Conservation (phyloP, 805 yeast genomes). For the Nakazawaea laoshanensis region DNA sequence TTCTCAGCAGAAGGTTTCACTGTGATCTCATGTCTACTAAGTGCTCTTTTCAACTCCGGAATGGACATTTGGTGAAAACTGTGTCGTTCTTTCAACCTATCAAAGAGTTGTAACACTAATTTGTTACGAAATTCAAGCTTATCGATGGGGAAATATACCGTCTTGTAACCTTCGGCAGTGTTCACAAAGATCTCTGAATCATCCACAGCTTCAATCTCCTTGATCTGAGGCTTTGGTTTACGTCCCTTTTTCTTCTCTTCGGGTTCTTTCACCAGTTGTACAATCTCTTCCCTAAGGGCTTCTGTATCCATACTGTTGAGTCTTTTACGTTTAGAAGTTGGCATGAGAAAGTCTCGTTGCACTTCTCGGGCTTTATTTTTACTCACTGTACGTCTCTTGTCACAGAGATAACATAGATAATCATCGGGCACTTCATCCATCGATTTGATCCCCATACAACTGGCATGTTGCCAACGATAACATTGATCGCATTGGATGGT, state of each 20-base stretch:
- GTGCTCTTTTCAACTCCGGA: slow-evolving; percentile 15
- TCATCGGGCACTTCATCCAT: slow-evolving; percentile 75
- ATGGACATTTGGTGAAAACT: slow-evolving; percentile 15
- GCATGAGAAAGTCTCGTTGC: slow-evolving; percentile 26
- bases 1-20: slow-evolving; percentile 56
- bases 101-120: no score
- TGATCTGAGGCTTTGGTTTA: slow-evolving; percentile 6
- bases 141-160: slow-evolving; percentile 9
- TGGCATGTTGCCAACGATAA: slow-evolving; percentile 90
- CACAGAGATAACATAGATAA: slow-evolving; percentile 74
- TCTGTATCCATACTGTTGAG: slow-evolving; percentile 10
- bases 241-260: background rate
- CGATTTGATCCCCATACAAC: slow-evolving; percentile 73
- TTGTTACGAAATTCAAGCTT: slow-evolving; percentile 16
- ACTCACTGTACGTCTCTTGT: slow-evolving; percentile 33
- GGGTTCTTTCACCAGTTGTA: slow-evolving; percentile 1
- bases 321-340: slow-evolving; percentile 20
- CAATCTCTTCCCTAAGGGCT: slow-evolving; percentile 6
- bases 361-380: slow-evolving; percentile 23
- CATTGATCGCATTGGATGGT: slow-evolving; percentile 93
- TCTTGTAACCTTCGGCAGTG: slow-evolving; percentile 8
- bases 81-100: slow-evolving; percentile 14
- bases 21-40: slow-evolving; percentile 14
- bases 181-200: slow-evolving; percentile 5
- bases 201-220: slow-evolving; percentile 7